Evolutionary conservation across 331 rosid species (phyloP).

Genomic region (Spiraea crenata): DNA sequence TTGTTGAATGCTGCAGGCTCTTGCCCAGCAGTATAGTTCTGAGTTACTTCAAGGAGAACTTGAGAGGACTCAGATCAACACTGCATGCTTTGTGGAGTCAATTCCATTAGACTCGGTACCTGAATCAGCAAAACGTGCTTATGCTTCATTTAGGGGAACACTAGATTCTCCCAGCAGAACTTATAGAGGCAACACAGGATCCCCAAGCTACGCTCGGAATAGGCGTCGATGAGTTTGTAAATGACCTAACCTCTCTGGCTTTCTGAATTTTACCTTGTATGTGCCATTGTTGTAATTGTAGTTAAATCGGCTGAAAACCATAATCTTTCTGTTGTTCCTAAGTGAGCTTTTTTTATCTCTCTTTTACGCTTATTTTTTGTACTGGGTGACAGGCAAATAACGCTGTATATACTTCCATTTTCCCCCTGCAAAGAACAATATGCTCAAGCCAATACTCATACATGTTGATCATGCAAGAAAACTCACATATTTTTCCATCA

Average conservation of each 20-base stretch:
- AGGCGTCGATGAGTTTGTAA: conserved; percentile 51
- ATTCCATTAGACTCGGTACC: conserved; percentile 73
- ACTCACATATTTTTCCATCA: no score
- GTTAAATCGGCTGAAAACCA: conserved; percentile 29
- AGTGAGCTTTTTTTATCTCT: neutral
- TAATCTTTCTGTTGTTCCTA: conserved; percentile 28
- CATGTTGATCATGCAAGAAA: no score
- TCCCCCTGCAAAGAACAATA: no score
- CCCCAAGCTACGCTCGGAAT: conserved; percentile 62
- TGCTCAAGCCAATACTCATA: no score
- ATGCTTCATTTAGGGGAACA: conserved; percentile 61
- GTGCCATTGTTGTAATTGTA: conserved; percentile 35
- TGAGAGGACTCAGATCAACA: conserved; percentile 92
- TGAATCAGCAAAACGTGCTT: conserved; percentile 71
- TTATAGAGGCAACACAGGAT: conserved; percentile 55
- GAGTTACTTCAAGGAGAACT: conserved; percentile 88
- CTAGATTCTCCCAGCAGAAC: conserved; percentile 63
- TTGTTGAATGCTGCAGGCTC: conserved; percentile 53
- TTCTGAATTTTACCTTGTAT: conserved; percentile 19
- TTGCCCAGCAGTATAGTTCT: conserved; percentile 88
- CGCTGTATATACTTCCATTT: no score
- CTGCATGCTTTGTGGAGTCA: conserved; percentile 86
- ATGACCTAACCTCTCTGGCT: neutral
- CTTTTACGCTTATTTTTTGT: no score
- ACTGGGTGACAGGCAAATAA: no score